These are phyloP conservation scores for Boletus sensibilis DNA, from an alignment of 768 basidiomycete genomes.

Conservation along the genomic window DNA sequence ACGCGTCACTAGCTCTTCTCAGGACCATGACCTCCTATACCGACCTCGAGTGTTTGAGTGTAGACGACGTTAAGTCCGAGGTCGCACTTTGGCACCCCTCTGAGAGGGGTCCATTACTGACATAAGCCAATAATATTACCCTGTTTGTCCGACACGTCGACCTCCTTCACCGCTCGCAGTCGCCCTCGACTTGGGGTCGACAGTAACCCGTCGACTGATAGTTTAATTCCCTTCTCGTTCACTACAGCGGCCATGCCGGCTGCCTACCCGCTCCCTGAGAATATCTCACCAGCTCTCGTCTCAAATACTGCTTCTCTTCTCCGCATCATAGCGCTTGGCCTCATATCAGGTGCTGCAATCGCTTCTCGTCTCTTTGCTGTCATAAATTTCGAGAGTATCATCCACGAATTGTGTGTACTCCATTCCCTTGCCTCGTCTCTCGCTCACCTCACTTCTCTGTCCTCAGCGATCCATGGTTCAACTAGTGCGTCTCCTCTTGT, in stretches of 20 bases:
- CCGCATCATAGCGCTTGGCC: slow-evolving; percentile 82
- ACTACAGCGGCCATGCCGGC: slow-evolving; percentile 56
- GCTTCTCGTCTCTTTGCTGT: slow-evolving; percentile 97
- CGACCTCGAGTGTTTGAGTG: too few species aligned
- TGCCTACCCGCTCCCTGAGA: slow-evolving; percentile 72
- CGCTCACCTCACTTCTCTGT: background rate
- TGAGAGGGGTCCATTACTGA: slow-evolving; percentile 8
- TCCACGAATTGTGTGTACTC: slow-evolving; percentile 91
- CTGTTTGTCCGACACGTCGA: slow-evolving; percentile 23
- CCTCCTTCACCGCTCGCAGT: background rate
- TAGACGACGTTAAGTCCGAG: too few species aligned
- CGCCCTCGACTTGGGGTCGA: background rate
- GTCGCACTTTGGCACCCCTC: slow-evolving; percentile 5
- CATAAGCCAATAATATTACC: slow-evolving; percentile 4
- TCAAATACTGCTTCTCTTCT: slow-evolving; percentile 88
- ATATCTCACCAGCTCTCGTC: slow-evolving; percentile 69
- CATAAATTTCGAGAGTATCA: slow-evolving; percentile 97
- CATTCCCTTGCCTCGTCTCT: background rate
- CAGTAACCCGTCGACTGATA: too few species aligned
- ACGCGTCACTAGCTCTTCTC: background rate
- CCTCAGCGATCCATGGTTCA: slow-evolving; percentile 95
- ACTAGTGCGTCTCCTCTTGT: slow-evolving; percentile 67
- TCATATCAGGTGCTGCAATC: slow-evolving; percentile 94
- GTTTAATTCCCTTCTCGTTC: background rate
- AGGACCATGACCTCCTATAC: background rate